Evolutionary conservation across 192 early-diverging fungal genomes (phyloP), one percentile per base, ranked within the genome.

Genomic region (Gryganskiella cystojenkinii): DNA sequence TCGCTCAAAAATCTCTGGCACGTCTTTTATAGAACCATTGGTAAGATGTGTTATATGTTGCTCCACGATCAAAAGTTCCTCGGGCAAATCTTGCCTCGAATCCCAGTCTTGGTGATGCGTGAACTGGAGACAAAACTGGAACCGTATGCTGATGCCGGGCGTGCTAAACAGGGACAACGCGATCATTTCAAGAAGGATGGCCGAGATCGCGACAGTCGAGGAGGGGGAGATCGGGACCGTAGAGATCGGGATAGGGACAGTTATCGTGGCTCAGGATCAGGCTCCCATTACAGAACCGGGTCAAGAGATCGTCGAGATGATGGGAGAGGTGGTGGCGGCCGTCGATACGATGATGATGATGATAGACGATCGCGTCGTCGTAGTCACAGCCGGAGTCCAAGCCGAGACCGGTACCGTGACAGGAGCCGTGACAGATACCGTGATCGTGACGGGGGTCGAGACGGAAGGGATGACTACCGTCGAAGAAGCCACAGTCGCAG

Each of bases 21-120:
- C 52, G n/a, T 15, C 57, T 17, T 45, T 25, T 53, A n/a, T 63
- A 92, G 91, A 28, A 92, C 93, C 1, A 94, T 95, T 61, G 94
- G 93, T 9, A 82, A 86, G 40, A 73, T 95, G 61, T 86, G 85
- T 31, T 79, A 83, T 1, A 85, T 85, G 60, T 82, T 95, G 27
- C 61, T 95, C 20, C 88, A 86, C 19, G 93, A 94, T 3, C 82
- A 87, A 66, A 95, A 95, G 75, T 95, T 88, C 79, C 66, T 88
- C 22, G 92, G 92, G 4, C 92, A 92, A 10, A 93, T 95, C 45
- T 61, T 95, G 24, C 94, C 94, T 17, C 84, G 94, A 52, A 95
- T 95, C 61, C 94, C 94, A 0, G 90, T 94, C 1, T 88, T 91
- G 10, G 90, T 95, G 63, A 92, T 91, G 17, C 83, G 92, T 24